Evolutionary conservation across 305 asterid species (phyloP).

Genomic region (Salvia sclarea): DNA sequence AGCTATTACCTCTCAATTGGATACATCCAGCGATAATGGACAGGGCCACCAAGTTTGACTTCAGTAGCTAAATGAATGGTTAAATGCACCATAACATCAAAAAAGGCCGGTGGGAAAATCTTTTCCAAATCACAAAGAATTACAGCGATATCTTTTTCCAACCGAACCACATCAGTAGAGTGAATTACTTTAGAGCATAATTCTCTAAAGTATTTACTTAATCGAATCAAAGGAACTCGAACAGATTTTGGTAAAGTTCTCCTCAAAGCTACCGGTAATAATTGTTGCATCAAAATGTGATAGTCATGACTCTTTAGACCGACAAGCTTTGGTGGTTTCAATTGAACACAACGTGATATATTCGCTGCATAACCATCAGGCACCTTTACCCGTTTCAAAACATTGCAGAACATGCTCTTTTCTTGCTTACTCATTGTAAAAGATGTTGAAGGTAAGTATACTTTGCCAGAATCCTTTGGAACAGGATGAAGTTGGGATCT

Average conservation of each 20-base stretch:
- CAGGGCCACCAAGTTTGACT: not conserved
- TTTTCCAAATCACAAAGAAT: slow-evolving; percentile 15
- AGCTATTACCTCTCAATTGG: not conserved
- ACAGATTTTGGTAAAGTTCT: not conserved
- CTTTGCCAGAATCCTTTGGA: not conserved
- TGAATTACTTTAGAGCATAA: not conserved
- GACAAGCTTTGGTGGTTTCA: not conserved
- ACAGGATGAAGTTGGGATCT: not conserved
- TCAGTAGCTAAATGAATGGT: not conserved
- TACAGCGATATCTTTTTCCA: slow-evolving; percentile 14
- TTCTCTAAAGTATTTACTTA: slow-evolving; percentile 7
- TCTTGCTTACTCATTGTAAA: slow-evolving; percentile 1
- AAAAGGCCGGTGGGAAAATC: slow-evolving; percentile 10
- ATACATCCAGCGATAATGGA: not conserved
- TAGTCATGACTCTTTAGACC: not conserved
- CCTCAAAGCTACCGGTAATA: not conserved
- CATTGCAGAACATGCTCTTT: not conserved
- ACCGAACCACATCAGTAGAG: not conserved
- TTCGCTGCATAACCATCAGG: slow-evolving; percentile 14
- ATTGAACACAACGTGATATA: not conserved
- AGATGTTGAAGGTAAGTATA: not conserved
- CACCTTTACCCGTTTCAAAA: not conserved
- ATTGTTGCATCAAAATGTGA: slow-evolving; percentile 18
- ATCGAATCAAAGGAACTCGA: not conserved
- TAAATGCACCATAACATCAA: not conserved